Base-by-base conservation (phyloP, 1,139 yeast genomes). In the Pichia cactophila region DNA sequence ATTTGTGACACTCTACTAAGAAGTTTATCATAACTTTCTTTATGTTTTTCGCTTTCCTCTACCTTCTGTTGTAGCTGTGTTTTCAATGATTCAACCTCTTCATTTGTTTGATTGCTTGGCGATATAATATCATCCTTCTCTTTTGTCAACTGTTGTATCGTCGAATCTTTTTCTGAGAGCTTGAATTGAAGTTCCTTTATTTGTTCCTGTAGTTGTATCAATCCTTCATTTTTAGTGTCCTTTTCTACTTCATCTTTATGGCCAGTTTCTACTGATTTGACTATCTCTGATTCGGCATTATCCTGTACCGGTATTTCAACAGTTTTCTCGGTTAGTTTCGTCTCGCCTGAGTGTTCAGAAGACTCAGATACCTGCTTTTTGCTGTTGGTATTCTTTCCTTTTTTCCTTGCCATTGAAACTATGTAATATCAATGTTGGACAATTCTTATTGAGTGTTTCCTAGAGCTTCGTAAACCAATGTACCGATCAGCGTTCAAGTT, bases 1-100 rank as follows among this genome's bases (percentile, higher is more conserved):
- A 92, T 88, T 2, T 86, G 80, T 1, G 95, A 79, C 33, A 92
- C 71, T 62, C 86, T 78, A 55, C 81, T 83, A 51, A 89, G 69
- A 23, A 92, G 69, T n/a, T 76, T 73, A 56, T 88, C 87, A 63
- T 90, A 88, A 53, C 85, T 86, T 10, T 77, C 74, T 57, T 86
- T 85, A 31, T 80, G 74, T 37, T 80, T 78, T 52, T 81, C 87
- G 46, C 87, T 74, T 56, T 87, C 94, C 31, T 69, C 67, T 40
- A 72, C 74, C 26, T 73, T 66, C 12, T 61, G 64, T 23, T 65
- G 37, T 17, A 80, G 60, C 48, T 74, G 72, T 12, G 63, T 62
- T 40, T 62, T 56, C 26, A 75, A 57, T 3, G 54, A 52, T 9
- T 47, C 45, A 3, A 49, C 23, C 17, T 46, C 46, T 7, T 26